Evolutionary conservation across 2,329 filamentous ascomycete species (phyloP).

Genomic region (Macrophomina phaseolina): DNA sequence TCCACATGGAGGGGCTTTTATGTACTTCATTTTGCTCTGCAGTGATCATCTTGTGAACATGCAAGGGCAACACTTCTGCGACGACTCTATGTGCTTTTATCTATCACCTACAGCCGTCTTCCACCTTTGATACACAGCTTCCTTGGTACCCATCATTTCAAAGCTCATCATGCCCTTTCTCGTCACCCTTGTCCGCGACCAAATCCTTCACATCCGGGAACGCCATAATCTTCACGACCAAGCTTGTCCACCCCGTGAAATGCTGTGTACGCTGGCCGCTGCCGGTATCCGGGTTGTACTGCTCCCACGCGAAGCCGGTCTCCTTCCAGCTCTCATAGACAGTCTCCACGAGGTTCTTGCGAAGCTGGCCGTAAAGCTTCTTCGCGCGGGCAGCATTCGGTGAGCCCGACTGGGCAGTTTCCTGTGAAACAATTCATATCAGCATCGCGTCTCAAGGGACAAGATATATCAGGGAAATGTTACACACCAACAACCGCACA

Average conservation of each 20-base stretch:
- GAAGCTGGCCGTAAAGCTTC: slow-evolving; percentile 76
- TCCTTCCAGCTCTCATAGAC: slow-evolving; percentile 86
- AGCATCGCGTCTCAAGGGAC: neutral
- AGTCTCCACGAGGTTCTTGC: slow-evolving; percentile 85
- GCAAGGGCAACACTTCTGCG: too few relatives aligned
- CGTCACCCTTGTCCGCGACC: slow-evolving; percentile 30
- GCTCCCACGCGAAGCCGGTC: slow-evolving; percentile 98
- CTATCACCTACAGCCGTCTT: too few relatives aligned
- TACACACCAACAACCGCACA: slow-evolving; percentile 75
- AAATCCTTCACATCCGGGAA: slow-evolving; percentile 72
- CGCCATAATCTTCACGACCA: slow-evolving; percentile 96
- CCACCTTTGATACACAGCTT: neutral
- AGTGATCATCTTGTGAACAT: too few relatives aligned
- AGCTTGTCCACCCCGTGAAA: slow-evolving; percentile 98
- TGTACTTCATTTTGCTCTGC: too few relatives aligned
- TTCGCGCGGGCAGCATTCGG: slow-evolving; percentile 71
- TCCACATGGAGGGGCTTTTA: too few relatives aligned
- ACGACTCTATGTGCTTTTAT: too few relatives aligned
- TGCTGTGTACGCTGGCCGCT: slow-evolving; percentile 95
- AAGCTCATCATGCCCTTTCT: slow-evolving; percentile 55
- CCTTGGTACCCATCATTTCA: slow-evolving; percentile 35
- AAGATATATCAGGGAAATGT: slow-evolving; percentile 27
- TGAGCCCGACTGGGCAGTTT: slow-evolving; percentile 67
- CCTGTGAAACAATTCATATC: slow-evolving; percentile 48
- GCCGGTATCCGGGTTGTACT: slow-evolving; percentile 94